A percentile compares a stretch with the other conserved stretches of the same genome.
phyloP scores from a whole-genome alignment of 2,329 filamentous ascomycete genomes.

The Pestalotiopsis sp. region DNA sequence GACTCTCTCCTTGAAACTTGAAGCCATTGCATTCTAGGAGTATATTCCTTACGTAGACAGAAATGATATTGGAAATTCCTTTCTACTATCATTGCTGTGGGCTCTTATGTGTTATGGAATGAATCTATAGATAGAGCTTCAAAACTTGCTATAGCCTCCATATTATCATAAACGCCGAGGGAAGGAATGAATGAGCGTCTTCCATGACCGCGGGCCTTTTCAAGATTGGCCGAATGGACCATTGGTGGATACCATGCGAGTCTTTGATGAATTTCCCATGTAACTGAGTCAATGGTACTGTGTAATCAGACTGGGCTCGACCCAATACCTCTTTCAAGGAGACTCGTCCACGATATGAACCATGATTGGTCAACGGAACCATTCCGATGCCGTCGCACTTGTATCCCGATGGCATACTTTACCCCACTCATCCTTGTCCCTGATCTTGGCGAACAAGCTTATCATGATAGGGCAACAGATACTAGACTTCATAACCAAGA shows the following conservation, averaged over 20 bases:
- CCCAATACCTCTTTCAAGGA: neutral
- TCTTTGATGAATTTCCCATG: neutral
- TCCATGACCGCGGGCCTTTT: neutral
- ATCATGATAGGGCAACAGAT: neutral
- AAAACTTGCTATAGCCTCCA: neutral
- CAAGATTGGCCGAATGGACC: neutral
- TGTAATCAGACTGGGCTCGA: neutral
- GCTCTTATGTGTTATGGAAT: neutral
- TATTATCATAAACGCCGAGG: neutral
- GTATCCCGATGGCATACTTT: neutral
- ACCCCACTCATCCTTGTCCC: neutral
- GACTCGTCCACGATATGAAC: neutral
- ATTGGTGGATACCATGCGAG: too few relatives aligned
- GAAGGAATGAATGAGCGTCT: neutral
- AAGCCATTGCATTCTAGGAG: neutral
- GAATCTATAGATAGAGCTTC: neutral
- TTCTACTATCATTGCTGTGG: neutral
- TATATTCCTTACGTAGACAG: neutral
- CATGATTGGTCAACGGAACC: slow-evolving; percentile 2
- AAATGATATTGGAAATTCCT: neutral
- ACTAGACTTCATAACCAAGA: neutral
- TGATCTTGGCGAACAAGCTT: neutral
- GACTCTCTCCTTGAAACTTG: neutral
- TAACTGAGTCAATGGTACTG: neutral
- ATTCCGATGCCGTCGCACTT: neutral